These are phyloP conservation scores for Amanita exitialis DNA, from an alignment of 768 basidiomycete genomes.

Conservation along the genomic window DNA sequence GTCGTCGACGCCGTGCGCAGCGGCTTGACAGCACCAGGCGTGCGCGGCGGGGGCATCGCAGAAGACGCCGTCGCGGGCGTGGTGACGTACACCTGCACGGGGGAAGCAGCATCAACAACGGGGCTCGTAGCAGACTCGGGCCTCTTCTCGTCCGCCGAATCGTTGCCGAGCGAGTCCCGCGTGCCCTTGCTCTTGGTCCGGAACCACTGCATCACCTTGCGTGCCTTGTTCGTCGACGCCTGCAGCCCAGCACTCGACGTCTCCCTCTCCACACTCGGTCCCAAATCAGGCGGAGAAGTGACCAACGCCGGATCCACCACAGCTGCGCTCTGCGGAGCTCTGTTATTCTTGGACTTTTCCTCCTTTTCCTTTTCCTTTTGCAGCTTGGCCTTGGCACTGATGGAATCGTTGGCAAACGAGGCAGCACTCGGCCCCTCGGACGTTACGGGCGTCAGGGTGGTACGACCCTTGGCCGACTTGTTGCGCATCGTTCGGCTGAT, in stretches of 20 bases:
- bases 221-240: constrained; percentile 79
- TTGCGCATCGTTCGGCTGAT: constrained; percentile 39
- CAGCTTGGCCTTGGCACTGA: neutral
- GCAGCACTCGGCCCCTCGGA: constrained; percentile 10
- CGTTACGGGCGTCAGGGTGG: constrained; percentile 20
- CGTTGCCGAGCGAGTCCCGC: constrained; percentile 25
- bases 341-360: constrained; percentile 10
- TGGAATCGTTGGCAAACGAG: neutral
- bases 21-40: constrained; percentile 21
- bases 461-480: constrained; percentile 21
- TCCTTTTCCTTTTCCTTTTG: constrained; percentile 21
- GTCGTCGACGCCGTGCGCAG: constrained; percentile 32
- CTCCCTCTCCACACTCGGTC: constrained; percentile 14
- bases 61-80: constrained; percentile 17
- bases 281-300: constrained; percentile 11
- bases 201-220: constrained; percentile 99
- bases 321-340: neutral
- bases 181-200: constrained; percentile 52
- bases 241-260: constrained; percentile 29
- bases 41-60: constrained; percentile 9
- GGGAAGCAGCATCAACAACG: constrained; percentile 10
- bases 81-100: constrained; percentile 31
- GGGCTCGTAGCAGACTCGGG: neutral
- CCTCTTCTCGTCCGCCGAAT: constrained; percentile 13
- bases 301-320: constrained; percentile 8